Evolutionary conservation across 768 basidiomycete species (phyloP), one percentile per base, ranked within the genome.

Genomic region (Boletellus emodensis): DNA sequence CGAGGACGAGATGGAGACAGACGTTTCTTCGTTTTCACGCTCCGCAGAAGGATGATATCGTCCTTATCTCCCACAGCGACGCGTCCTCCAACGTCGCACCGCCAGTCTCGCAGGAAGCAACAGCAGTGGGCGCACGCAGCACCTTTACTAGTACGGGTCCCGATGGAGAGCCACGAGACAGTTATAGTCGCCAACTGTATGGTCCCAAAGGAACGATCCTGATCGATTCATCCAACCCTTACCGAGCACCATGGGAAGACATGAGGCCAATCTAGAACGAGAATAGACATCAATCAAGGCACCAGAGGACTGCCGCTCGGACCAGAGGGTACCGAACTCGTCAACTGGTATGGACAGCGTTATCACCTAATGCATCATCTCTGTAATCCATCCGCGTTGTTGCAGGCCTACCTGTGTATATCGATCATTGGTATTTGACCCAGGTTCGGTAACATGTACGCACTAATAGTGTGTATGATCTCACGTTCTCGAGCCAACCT

Each of bases 301-400:
- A 37, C n/a, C n/a, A n/a, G n/a, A n/a, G n/a, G n/a, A n/a, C n/a
- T n/a, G n/a, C 52, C 51, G 35, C 42, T 66, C 6, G 64, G 65
- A 4, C 61, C 56, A 1, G 51, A 57, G 13, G 65, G 56, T 30
- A 66, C 64, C 12, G 58, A 61, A 9, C 60, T 66, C 26, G 48
- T 66, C 36, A 40, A 54, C 18, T 58, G 50, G 20, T 18, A 5
- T 18, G 33, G 5, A 20, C 39, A 28, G 12, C 24, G 2, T 13
- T 26, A 30, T 14, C 17, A 1, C 14, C 18, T 10, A 30, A 28
- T 9, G 28, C 28, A 4, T 12, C 13, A 14, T 26, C 8, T 34
- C 22, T 33, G n/a, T 39, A 35, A 2, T 13, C 17, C 32, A 22
- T 30, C 8, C 38, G 33, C 2, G 14, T 26, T 26, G 14, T 24